Evolutionary conservation across 208 protist species (phyloP).

Genomic region (Blastocrithidia nonstop): DNA sequence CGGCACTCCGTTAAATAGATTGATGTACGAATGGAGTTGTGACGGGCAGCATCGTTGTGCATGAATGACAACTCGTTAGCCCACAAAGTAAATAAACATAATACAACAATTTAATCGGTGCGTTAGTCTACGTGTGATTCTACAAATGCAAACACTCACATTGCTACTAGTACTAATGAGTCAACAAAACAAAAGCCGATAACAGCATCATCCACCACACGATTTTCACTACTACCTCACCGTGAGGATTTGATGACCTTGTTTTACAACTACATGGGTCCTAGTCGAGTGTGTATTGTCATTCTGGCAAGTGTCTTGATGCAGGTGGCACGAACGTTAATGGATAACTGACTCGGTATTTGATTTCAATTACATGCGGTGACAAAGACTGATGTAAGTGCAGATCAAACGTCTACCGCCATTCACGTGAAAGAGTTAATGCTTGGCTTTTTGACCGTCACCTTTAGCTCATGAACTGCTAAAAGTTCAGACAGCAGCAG

Average conservation of each 20-base stretch:
- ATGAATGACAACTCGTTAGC: no score
- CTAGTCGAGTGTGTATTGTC: slow-evolving; percentile 10
- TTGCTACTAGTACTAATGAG: background rate
- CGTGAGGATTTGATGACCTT: slow-evolving; percentile 17
- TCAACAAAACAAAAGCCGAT: background rate
- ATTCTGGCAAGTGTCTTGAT: slow-evolving; percentile 20
- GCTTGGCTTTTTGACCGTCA: no score
- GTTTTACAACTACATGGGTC: slow-evolving; percentile 26
- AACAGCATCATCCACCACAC: background rate
- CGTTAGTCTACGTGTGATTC: no score
- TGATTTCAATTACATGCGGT: slow-evolving; percentile 28
- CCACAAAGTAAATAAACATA: no score
- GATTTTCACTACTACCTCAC: slow-evolving; percentile 17
- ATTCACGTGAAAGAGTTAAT: no score
- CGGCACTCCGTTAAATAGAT: slow-evolving; percentile 3
- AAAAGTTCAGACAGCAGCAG: no score
- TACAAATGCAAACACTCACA: background rate
- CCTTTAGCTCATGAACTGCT: no score
- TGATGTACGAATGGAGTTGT: no score
- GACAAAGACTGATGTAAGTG: no score
- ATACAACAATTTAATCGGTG: no score
- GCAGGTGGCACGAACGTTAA: slow-evolving; percentile 34
- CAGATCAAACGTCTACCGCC: no score
- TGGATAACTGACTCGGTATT: slow-evolving; percentile 66
- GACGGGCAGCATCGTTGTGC: no score